Evolutionary conservation across 192 early-diverging fungal genomes (phyloP), one percentile per base, ranked within the genome.

Genomic region (Backusella australiensis): DNA sequence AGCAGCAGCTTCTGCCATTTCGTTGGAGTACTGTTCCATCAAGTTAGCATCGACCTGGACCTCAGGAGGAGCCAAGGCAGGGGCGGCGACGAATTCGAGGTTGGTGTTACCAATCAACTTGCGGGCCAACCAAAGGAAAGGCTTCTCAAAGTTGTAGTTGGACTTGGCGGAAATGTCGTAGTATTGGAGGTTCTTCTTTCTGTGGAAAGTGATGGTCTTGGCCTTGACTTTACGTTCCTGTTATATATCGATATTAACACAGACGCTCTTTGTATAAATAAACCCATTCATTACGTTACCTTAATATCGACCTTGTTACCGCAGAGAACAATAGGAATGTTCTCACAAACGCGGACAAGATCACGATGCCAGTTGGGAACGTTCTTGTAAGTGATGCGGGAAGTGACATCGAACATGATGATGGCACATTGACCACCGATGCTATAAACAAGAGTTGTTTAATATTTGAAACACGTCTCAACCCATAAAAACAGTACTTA

Each of bases 71-170:
- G 91, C 91, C 79, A 99, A 89, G 52, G 98, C 98, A 44, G 98
- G 98, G 23, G 97, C 95, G 81, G 95, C 96, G 82, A 95, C 96
- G 79, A 99, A 99, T 72, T 98, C 96, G 63, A 99, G 90, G 86
- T 94, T 91, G 72, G 92, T 85, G 89, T 99, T 96, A 53, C 97
- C 98, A 75, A 93, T 87, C 74, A 99, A 90, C 93, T 99, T 98
- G 77, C 98, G 92, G 32, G 97, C 97, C 75, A 99, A 93, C 97
- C 97, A 99, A 78, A 99, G 90, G 95, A 99, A 99, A 72, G 98
- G 98, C 94, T 99, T 99, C 90, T 99, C 98, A 83, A 99, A 99
- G 92, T 99, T 99, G 91, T 99, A 99, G 93, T 99, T 99, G 84
- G 89, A 91, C 92, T 99, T 99, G 81, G 98, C 98, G 72, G 93